These are phyloP conservation scores for Escovopsis weberi DNA, from an alignment of 2,329 filamentous ascomycete species.

Conservation along the genomic window DNA sequence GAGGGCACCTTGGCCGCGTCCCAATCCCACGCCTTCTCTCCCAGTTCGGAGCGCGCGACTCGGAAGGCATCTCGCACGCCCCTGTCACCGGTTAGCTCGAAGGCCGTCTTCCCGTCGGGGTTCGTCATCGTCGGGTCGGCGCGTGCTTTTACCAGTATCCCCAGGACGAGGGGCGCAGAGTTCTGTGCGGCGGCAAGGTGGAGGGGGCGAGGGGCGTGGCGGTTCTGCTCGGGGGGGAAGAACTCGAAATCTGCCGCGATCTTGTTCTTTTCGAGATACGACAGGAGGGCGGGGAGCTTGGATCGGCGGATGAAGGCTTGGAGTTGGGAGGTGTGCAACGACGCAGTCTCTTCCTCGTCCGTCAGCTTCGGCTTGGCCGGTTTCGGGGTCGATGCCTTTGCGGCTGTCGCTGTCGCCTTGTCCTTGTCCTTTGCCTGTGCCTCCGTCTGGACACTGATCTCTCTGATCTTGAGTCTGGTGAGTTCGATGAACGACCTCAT, in stretches of 20 bases:
- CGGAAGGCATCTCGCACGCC: conserved; percentile 83
- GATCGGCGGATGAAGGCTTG: conserved; percentile 79
- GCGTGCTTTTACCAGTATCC: conserved; percentile 58
- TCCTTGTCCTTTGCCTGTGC: conserved; percentile 25
- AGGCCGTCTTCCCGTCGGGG: conserved; percentile 67
- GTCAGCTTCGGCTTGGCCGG: conserved; percentile 49
- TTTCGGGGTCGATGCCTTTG: conserved; percentile 29
- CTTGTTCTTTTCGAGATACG: conserved; percentile 66
- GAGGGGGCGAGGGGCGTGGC: conserved; percentile 70
- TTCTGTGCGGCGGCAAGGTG: conserved; percentile 78
- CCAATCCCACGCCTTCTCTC: conserved; percentile 69
- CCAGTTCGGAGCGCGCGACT: conserved; percentile 68
- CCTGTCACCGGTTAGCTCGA: conserved; percentile 76
- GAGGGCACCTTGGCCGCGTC: conserved; percentile 57
- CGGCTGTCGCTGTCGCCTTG: conserved; percentile 17
- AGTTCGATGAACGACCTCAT: conserved; percentile 92
- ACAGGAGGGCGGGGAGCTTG: conserved; percentile 73
- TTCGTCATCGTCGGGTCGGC: conserved; percentile 62
- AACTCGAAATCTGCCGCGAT: conserved; percentile 63
- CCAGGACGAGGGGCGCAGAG: conserved; percentile 59
- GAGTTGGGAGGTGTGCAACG: conserved; percentile 77
- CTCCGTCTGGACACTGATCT: conserved; percentile 53
- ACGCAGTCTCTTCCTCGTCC: conserved; percentile 70
- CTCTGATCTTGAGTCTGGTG: conserved; percentile 73
- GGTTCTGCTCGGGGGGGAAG: conserved; percentile 53